Evolutionary conservation across 2,329 filamentous ascomycete species (phyloP).

Genomic region (Botrytis byssoidea): DNA sequence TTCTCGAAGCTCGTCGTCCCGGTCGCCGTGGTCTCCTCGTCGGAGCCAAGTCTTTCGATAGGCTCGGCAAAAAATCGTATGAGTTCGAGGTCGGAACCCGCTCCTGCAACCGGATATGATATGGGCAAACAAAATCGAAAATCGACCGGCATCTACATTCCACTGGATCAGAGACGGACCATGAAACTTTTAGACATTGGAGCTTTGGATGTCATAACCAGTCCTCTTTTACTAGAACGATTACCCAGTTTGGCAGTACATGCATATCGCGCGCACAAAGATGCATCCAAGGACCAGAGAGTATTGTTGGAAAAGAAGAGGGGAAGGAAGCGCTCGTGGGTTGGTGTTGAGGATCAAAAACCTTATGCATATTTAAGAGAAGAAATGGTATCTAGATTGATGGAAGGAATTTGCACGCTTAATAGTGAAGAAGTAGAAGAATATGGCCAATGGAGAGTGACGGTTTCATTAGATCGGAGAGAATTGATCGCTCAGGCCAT

Average conservation of each 20-base stretch:
- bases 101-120: conserved; percentile 20
- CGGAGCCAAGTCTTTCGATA: conserved; percentile 33
- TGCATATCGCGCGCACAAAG: conserved; percentile 78
- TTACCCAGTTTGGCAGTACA: conserved; percentile 77
- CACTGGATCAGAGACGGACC: conserved; percentile 51
- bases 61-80: conserved; percentile 26
- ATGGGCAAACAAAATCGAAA: conserved; percentile 19
- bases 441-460: conserved; percentile 64
- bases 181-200: conserved; percentile 80
- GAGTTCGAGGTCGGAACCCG: conserved; percentile 26
- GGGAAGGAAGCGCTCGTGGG: conserved; percentile 85
- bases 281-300: conserved; percentile 70
- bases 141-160: conserved; percentile 37
- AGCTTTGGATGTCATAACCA: conserved; percentile 80
- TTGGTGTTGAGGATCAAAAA: conserved; percentile 79
- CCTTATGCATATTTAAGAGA: conserved; percentile 88
- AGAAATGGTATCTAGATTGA: conserved; percentile 88
- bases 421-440: conserved; percentile 56
- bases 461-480: conserved; percentile 64
- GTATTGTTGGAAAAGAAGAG: conserved; percentile 70
- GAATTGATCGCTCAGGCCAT: conserved; percentile 62
- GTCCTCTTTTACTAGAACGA: conserved; percentile 71
- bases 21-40: conserved; percentile 43
- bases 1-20: conserved; percentile 49
- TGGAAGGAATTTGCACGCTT: conserved; percentile 82